Evolutionary conservation across 1,284 basidiomycete genomes (phyloP), one percentile per base, ranked within the genome.

Genomic region (Peniophora sp.): DNA sequence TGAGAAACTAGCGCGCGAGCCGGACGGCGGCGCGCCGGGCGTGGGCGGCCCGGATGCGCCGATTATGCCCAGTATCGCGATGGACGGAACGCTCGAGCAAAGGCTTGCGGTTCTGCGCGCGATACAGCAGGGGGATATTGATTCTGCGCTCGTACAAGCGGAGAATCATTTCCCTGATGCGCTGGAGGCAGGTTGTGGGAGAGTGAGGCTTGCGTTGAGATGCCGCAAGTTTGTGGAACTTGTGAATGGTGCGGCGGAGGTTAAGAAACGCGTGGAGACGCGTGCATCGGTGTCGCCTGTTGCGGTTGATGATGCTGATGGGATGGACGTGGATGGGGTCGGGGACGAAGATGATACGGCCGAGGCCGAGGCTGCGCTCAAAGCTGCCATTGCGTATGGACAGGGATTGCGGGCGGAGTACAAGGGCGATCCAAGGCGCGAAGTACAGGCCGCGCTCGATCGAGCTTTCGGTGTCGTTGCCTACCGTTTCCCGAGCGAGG

Each of bases 211-310:
- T 69, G 88, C 86, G 63, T 65, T 92, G 57, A 78, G 83, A 23
- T 90, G 88, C 66, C 75, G 88, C 56, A 88, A 86, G 64, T 91
- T 92, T 59, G 79, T 92, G 41, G 90, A 92, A 64, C 73, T 90
- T 27, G 56, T 59, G 47, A 58, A 66, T 58, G 57, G 54, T 10
- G 53, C 56, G 35, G 61, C 55, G 53, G 64, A 50, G 53, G 59
- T 48, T 57, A 60, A 52, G 53, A 52, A 63, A 53, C 19, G 60
- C 54, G 50, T 56, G 8, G 52, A 54, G 0, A 45, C 53, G 5
- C 43, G 47, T 22, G 27, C 50, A 10, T 47, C 51, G 9, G 39
- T 32, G 51, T 48, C 49, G 27, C 17, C 50, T 11, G 51, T 45
- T 11, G 59, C 52, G 16, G 63, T 63, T 47, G 57, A 56, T 25